Evolutionary conservation across 1,139 yeast species (phyloP), one percentile per base, ranked within the genome.

Genomic region (Meyerozyma smithsonii): DNA sequence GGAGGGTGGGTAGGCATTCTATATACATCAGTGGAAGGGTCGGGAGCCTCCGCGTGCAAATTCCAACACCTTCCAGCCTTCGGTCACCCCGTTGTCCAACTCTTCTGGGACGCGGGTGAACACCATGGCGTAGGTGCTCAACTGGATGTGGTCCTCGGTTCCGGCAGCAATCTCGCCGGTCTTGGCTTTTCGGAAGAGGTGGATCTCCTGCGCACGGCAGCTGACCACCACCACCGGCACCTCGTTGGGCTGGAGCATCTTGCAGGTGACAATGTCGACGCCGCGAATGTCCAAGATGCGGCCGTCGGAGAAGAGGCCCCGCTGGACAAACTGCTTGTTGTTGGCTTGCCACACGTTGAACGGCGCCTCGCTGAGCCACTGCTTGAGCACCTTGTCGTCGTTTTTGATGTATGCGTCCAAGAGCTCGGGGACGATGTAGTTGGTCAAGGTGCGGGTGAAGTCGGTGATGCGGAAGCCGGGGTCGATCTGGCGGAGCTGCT

Each of bases 151-250:
- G 56, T 92, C 96, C 59, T 89, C 96, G 38, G 92, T 81, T 52
- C 98, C 99, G 8, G 98, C 98, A 43, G 92, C 95, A 45, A 94
- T 75, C 61, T 92, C 96, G 38, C 95, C 96, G 28, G 96, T 84
- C 69, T 89, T 89, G 48, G 82, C 79, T 60, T 86, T 87, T 68
- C 90, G 84, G 72, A 82, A 94, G 50, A 89, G 70, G 59, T 87
- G 94, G 44, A 94, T 83, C 58, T 94, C 99, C 68, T 94, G 98
- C 8, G 96, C 97, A 61, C 98, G 81, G 61, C 97, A 90, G 44
- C 95, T 87, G 44, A 89, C 89, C 42, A 94, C 97, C 49, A 89
- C 71, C 14, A 90, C 97, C 12, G 99, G 99, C 33, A 81, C 75
- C 58, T 92, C 95, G 51, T 89, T 86, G 36, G 97, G 97, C 54